Evolutionary conservation across 352 stramenopile genomes (phyloP).

Genomic region (Pythium rhizo-oryzae): DNA sequence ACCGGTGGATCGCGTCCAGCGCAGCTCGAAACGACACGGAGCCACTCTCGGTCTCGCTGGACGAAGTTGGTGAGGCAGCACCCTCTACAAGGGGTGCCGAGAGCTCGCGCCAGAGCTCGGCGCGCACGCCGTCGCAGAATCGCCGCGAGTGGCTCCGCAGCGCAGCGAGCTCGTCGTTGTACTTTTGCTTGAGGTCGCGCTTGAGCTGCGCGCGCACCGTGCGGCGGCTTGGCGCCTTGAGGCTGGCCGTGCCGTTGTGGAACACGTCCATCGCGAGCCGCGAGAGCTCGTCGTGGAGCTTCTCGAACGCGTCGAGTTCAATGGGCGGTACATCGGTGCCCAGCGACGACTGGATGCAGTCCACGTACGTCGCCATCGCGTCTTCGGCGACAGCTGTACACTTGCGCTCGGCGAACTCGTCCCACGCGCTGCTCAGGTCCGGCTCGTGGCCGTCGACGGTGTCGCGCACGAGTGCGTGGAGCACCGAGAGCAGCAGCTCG

Average conservation of each 20-base stretch:
- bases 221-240: conserved; percentile 45
- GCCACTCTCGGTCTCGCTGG: background rate
- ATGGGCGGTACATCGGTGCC: conserved; percentile 54
- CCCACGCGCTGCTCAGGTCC: conserved; percentile 67
- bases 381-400: conserved; percentile 57
- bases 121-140: conserved; percentile 52
- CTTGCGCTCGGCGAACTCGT: conserved; percentile 63
- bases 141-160: conserved; percentile 49
- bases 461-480: conserved; percentile 39
- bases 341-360: conserved; percentile 69
- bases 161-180: conserved; percentile 39
- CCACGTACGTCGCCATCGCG: conserved; percentile 68
- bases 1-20: conserved; percentile 49
- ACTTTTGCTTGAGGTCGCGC: conserved; percentile 42
- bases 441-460: conserved; percentile 34
- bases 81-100: conserved; percentile 9
- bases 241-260: conserved; percentile 37
- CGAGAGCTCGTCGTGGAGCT: conserved; percentile 74
- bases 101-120: conserved; percentile 48
- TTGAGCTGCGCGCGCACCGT: conserved; percentile 60
- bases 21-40: conserved; percentile 42
- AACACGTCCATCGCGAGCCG: conserved; percentile 75
- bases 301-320: conserved; percentile 61
- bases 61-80: background rate
- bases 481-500: conserved; percentile 47